These are phyloP conservation scores for Podaxis carcinomalis DNA, from an alignment of 768 basidiomycete species.

Conservation along the genomic window DNA sequence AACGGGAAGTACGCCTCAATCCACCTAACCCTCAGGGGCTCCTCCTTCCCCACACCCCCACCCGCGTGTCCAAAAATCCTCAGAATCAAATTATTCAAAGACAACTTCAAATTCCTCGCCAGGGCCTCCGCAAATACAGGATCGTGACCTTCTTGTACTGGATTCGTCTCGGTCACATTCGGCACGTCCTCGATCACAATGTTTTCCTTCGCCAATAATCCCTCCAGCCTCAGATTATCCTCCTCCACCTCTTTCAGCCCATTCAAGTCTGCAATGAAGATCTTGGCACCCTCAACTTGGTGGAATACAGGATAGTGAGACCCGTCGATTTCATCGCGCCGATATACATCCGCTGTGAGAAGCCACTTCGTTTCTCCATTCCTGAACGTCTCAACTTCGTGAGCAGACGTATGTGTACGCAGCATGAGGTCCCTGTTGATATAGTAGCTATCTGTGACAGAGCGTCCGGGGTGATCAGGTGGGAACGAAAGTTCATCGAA, in stretches of 20 bases:
- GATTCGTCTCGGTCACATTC: slow-evolving; percentile 69
- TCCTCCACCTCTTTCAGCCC: slow-evolving; percentile 62
- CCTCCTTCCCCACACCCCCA: slow-evolving; percentile 39
- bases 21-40: slow-evolving; percentile 90
- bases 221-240: slow-evolving; percentile 63
- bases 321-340: slow-evolving; percentile 96
- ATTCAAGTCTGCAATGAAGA: slow-evolving; percentile 59
- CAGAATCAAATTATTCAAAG: slow-evolving; percentile 82
- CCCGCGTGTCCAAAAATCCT: slow-evolving; percentile 68
- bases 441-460: slow-evolving; percentile 93
- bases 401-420: slow-evolving; percentile 96
- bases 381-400: slow-evolving; percentile 90
- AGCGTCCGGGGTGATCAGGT: slow-evolving; percentile 87
- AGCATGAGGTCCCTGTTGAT: slow-evolving; percentile 88
- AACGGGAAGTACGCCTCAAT: slow-evolving; percentile 98
- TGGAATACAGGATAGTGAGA: slow-evolving; percentile 98
- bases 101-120: slow-evolving; percentile 83
- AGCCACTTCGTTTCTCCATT: slow-evolving; percentile 80
- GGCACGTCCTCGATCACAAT: slow-evolving; percentile 88
- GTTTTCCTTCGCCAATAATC: slow-evolving; percentile 61
- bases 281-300: slow-evolving; percentile 92
- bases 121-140: slow-evolving; percentile 68
- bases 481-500: slow-evolving; percentile 98
- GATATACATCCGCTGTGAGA: slow-evolving; percentile 93
- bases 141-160: slow-evolving; percentile 76